Percentiles rank a stretch among this genome's conserved stretches.
Conservation (phyloP, 176 grass and related monocot genomes). For the Panicum miliaceum region DNA sequence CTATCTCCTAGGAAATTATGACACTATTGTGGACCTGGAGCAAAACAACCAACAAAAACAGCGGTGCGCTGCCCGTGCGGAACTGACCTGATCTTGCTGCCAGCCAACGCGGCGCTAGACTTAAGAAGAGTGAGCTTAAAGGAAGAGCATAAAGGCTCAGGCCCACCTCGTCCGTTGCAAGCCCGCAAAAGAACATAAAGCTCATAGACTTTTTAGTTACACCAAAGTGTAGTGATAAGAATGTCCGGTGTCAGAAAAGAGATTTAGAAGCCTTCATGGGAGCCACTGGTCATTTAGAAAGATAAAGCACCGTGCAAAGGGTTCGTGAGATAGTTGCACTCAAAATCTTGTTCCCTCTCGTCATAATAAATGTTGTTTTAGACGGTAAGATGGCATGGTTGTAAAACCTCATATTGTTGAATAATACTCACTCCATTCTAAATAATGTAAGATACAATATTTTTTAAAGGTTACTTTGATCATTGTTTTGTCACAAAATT, state of each 20-base stretch:
- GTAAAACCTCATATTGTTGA: too few species aligned
- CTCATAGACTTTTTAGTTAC: slow-evolving; percentile 14
- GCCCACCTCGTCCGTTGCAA: slow-evolving; percentile 42
- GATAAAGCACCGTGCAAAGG: background rate
- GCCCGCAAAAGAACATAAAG: slow-evolving; percentile 14
- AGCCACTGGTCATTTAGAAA: background rate
- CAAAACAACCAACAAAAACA: slow-evolving; percentile 28
- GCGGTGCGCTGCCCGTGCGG: slow-evolving; percentile 39
- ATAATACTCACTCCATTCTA: too few species aligned
- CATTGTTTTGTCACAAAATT: too few species aligned
- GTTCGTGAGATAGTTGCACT: background rate
- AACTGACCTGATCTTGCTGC: background rate
- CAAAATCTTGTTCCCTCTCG: background rate
- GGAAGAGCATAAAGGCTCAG: slow-evolving; percentile 28
- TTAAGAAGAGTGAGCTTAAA: slow-evolving; percentile 48
- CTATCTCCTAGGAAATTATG: background rate
- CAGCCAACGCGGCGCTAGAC: slow-evolving; percentile 20
- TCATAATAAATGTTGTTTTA: too few species aligned
- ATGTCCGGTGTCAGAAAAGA: background rate
- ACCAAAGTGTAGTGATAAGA: background rate
- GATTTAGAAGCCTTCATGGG: background rate
- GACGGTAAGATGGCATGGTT: too few species aligned
- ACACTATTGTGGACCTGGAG: background rate
- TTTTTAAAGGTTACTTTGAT: too few species aligned
- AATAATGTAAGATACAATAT: too few species aligned